Base-by-base conservation (phyloP, 139 green algal species). In the Pedinophyceae sp. region DNA sequence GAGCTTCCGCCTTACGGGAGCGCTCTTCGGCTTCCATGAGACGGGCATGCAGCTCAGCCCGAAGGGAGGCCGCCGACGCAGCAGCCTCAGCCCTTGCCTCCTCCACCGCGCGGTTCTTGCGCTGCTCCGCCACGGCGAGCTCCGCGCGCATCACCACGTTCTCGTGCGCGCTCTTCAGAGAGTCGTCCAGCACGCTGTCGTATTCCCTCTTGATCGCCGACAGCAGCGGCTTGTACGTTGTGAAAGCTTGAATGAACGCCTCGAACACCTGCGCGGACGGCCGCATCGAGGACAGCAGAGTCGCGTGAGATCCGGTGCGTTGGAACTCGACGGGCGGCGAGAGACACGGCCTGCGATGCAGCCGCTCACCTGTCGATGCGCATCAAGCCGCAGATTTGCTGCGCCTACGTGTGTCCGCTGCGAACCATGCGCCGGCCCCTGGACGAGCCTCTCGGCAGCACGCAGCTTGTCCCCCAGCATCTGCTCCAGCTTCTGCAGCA, bases 161-260 rank as follows among this genome's bases (percentile, higher is more conserved):
- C 34, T 43, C 34, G 13, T 43, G 34, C 10, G 34, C 7, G 10
- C 10, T 13, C 34, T 13, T 43, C 34, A 43, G 34, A 13, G 10
- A 7, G 34, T 43, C 34, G 34, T 43, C 34, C 34, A 43, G 34
- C 34, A 43, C 34, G 7, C 13, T 7, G 10, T 43, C 34, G 34
- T 43, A 43, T 13, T 43, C 34, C 10, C 13, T 13, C 34, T 43
- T 43, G 34, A 43, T 43, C 34, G 10, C 10, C 13, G 10, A 13
- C 34, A 43, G 13, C 10, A 43, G 34, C 7, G 34, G 34, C 34
- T 13, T 7, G 13, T 43, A 43, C 10, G 34, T 43, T 43, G 34
- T 43, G 34, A 43, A 43, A 43, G 34, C 34, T 43, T 43, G 34
- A 43, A 43, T 43, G 34, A 43, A 43, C 10, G 34, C 34, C 34